phyloP scores from a whole-genome alignment of 2,329 filamentous ascomycete species.

The Calcarisporium arbuscula region DNA sequence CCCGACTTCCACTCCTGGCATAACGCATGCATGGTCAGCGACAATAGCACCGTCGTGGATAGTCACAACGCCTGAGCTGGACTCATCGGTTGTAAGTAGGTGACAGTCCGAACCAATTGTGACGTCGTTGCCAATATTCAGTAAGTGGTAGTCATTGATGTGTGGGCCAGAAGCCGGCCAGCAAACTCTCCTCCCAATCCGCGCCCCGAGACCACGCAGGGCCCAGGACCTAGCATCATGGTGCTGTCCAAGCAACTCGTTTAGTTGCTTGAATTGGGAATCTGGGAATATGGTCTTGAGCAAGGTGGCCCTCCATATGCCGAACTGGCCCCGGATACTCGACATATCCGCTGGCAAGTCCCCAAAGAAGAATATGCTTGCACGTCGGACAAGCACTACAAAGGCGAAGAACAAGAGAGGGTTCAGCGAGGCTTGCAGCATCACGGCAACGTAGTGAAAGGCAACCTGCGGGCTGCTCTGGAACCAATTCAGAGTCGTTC shows the following conservation, averaged over 20 bases:
- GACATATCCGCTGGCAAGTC: constrained; percentile 25
- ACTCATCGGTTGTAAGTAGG: constrained; percentile 45
- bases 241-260: constrained; percentile 45
- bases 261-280: constrained; percentile 38
- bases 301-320: constrained; percentile 37
- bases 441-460: constrained; percentile 43
- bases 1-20: constrained; percentile 45
- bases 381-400: constrained; percentile 31
- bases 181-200: constrained; percentile 46
- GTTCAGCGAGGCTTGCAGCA: constrained; percentile 31
- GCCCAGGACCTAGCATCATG: constrained; percentile 49
- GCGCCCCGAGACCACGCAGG: constrained; percentile 43
- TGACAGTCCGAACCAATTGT: constrained; percentile 52
- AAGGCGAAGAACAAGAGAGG: constrained; percentile 39
- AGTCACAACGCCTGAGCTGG: constrained; percentile 39
- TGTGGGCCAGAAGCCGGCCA: constrained; percentile 51
- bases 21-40: constrained; percentile 46
- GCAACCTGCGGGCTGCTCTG: constrained; percentile 36
- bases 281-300: constrained; percentile 38
- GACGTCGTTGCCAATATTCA: constrained; percentile 52
- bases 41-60: constrained; percentile 48
- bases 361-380: constrained; percentile 34
- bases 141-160: constrained; percentile 47
- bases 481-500: constrained; percentile 42
- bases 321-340: constrained; percentile 25